A percentile compares a stretch with the other conserved stretches of the same genome.
Conservation (phyloP, 192 early-diverging fungal genomes). For the Lobosporangium transversale region DNA sequence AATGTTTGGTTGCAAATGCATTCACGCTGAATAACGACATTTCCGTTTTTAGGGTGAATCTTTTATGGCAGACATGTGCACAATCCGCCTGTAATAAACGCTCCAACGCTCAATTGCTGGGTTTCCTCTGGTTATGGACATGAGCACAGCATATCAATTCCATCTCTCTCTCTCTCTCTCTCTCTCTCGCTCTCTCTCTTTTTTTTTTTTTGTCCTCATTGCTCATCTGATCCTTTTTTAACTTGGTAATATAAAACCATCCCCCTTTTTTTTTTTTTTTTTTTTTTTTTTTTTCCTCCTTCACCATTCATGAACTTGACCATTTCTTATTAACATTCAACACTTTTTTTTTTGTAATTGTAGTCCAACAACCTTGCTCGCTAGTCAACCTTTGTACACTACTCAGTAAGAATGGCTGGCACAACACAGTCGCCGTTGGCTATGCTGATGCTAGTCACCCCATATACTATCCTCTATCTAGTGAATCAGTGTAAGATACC, state of each 20-base stretch:
- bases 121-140: no score
- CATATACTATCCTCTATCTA: conserved; percentile 48
- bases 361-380: not conserved
- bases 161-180: not conserved
- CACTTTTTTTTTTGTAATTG: no score
- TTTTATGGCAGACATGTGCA: no score
- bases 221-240: not conserved
- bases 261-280: not conserved
- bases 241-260: no score
- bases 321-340: no score
- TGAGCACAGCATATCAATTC: not conserved
- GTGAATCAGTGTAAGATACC: conserved; percentile 31
- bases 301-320: not conserved
- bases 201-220: not conserved
- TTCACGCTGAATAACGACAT: not conserved
- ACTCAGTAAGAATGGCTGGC: conserved; percentile 12
- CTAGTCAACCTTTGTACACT: not conserved
- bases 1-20: not conserved
- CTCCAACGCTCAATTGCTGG: no score
- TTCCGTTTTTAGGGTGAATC: no score
- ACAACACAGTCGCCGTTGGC: conserved; percentile 42
- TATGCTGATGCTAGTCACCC: conserved; percentile 52
- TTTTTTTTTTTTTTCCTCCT: not conserved
- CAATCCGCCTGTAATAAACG: no score
- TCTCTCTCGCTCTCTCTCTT: not conserved